phyloP scores from a whole-genome alignment of 1,139 yeast species.

The Pichia sp. region DNA sequence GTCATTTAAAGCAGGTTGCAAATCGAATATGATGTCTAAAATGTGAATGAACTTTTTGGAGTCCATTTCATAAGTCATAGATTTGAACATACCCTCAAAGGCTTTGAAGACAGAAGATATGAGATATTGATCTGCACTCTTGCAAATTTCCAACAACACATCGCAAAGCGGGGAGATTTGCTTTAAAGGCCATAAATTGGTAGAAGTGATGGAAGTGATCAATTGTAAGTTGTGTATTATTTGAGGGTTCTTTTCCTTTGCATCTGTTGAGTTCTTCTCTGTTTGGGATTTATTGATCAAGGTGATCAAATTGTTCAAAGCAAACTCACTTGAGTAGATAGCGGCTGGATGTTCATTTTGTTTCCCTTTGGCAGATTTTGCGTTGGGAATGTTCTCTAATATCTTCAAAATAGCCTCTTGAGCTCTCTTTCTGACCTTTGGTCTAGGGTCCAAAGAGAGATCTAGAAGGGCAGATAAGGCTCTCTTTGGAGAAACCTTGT shows the following conservation, averaged over 20 bases:
- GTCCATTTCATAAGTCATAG: conserved; percentile 62
- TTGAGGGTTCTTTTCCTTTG: conserved; percentile 42
- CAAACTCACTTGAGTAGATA: conserved; percentile 60
- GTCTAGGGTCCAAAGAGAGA: conserved; percentile 80
- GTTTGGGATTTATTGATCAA: conserved; percentile 38
- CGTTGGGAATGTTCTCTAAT: conserved; percentile 55
- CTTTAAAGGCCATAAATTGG: conserved; percentile 77
- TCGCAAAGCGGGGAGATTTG: conserved; percentile 74
- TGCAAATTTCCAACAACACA: conserved; percentile 65
- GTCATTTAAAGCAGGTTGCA: conserved; percentile 79
- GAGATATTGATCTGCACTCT: conserved; percentile 78
- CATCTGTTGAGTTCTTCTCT: background rate
- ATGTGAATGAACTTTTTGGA: conserved; percentile 59
- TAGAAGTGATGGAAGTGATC: conserved; percentile 59
- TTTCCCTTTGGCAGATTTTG: conserved; percentile 63
- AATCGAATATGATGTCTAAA: conserved; percentile 66
- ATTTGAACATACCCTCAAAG: conserved; percentile 76
- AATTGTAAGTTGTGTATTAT: conserved; percentile 77
- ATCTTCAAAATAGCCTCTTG: conserved; percentile 73
- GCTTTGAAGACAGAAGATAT: conserved; percentile 80
- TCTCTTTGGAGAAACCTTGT: conserved; percentile 70
- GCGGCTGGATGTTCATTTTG: conserved; percentile 59
- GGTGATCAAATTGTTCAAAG: conserved; percentile 51
- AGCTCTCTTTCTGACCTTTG: conserved; percentile 94
- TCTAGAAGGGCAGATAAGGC: conserved; percentile 79